Percentiles rank a stretch among this genome's conserved stretches.
phyloP scores from a whole-genome alignment of 2,329 filamentous ascomycete genomes.

The Trichoderma aggressivum region DNA sequence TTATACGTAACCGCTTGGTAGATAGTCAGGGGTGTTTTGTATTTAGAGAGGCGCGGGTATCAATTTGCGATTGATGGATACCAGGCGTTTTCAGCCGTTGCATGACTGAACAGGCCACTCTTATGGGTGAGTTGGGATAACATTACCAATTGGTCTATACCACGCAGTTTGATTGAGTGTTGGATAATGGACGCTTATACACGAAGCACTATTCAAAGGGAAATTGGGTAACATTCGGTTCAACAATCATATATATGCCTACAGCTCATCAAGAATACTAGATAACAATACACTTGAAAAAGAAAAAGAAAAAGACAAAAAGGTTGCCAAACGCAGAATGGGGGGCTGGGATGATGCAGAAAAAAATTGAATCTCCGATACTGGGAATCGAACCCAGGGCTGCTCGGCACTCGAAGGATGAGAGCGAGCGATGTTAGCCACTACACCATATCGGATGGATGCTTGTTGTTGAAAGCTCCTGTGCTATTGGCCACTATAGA shows the following conservation, averaged over 20 bases:
- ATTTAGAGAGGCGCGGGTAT: not conserved
- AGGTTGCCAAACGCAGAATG: not conserved
- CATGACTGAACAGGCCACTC: not conserved
- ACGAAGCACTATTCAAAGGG: not conserved
- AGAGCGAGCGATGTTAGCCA: slow-evolving; percentile 37
- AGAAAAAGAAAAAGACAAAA: not conserved
- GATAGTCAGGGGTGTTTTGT: not conserved
- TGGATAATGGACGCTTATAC: not conserved
- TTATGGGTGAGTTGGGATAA: not conserved
- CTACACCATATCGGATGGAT: slow-evolving; percentile 34
- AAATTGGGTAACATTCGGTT: no score
- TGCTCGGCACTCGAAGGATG: slow-evolving; percentile 19
- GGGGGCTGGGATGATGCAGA: not conserved
- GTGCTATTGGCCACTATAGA: not conserved
- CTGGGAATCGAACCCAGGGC: slow-evolving; percentile 22
- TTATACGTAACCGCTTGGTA: not conserved
- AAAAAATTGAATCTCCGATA: slow-evolving; percentile 14
- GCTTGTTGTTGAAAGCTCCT: not conserved
- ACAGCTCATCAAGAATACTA: not conserved
- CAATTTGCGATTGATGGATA: not conserved
- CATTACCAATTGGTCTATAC: not conserved
- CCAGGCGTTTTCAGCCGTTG: not conserved
- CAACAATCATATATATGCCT: no score
- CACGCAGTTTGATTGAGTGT: not conserved
- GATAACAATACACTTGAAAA: not conserved